Conservation (phyloP, 768 basidiomycete genomes). For the Mycena amicta region DNA sequence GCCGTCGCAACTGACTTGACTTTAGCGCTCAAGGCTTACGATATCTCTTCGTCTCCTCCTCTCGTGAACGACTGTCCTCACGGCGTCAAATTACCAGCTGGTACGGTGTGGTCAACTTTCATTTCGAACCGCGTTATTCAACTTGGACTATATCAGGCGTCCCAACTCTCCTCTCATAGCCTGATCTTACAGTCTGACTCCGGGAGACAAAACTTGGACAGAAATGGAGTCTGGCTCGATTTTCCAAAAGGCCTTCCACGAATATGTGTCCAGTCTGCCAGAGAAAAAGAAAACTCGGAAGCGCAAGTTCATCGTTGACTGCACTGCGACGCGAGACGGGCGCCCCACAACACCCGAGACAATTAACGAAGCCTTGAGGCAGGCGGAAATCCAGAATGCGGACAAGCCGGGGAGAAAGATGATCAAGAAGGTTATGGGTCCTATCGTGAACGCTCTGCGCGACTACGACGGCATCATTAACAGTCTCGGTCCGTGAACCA, state of each 20-base stretch:
- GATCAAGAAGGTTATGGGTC: conserved; percentile 8
- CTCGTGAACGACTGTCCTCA: too few species aligned
- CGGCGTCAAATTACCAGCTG: too few species aligned
- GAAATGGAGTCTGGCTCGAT: not conserved
- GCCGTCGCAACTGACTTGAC: too few species aligned
- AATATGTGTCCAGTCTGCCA: conserved; percentile 12
- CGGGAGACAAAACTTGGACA: too few species aligned
- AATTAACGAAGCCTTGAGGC: conserved; percentile 10
- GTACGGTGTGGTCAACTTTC: too few species aligned
- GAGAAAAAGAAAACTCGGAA: conserved; percentile 16
- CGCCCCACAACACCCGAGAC: conserved; percentile 14
- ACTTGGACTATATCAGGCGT: too few species aligned
- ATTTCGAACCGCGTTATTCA: too few species aligned
- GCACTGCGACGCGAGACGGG: not conserved
- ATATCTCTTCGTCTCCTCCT: too few species aligned
- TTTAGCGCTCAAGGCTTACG: too few species aligned
- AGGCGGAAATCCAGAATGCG: conserved; percentile 6
- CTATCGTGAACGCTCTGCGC: conserved; percentile 10
- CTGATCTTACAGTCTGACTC: too few species aligned
- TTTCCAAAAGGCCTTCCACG: conserved; percentile 17
- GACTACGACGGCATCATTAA: conserved; percentile 8
- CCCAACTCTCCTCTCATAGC: too few species aligned
- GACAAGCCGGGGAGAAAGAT: not conserved
- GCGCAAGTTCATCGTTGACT: conserved; percentile 9
- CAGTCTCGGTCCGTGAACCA: conserved; percentile 6